phyloP scores from a whole-genome alignment of 305 asterid genomes.

The Fraxinus angustifolia region DNA sequence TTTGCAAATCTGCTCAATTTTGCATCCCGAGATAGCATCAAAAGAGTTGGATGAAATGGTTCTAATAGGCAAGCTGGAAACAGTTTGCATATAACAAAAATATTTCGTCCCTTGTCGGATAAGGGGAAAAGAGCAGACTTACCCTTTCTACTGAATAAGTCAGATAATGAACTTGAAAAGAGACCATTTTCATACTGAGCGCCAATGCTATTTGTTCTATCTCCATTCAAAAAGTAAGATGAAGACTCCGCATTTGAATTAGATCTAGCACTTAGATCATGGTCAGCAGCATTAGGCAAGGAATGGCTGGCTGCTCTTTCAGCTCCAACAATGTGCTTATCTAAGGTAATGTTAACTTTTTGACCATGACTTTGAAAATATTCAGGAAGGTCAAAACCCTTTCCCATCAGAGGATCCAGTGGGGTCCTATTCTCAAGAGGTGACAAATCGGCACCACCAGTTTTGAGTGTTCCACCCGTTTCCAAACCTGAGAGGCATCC shows the following conservation, averaged over 20 bases:
- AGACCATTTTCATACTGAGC: slow-evolving; percentile 78
- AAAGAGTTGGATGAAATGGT: not conserved
- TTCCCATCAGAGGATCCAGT: slow-evolving; percentile 42
- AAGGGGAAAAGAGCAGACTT: slow-evolving; percentile 32
- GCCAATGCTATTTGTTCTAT: slow-evolving; percentile 53
- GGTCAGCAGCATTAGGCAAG: slow-evolving; percentile 54
- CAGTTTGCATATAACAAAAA: slow-evolving; percentile 9
- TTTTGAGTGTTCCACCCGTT: slow-evolving; percentile 41
- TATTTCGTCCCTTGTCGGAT: slow-evolving; percentile 7
- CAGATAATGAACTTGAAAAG: slow-evolving; percentile 93
- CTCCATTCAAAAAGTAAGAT: slow-evolving; percentile 50
- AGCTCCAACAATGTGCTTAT: slow-evolving; percentile 45
- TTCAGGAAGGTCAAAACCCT: slow-evolving; percentile 48
- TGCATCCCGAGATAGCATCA: slow-evolving; percentile 1
- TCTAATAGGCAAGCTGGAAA: not conserved
- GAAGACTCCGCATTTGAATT: slow-evolving; percentile 41
- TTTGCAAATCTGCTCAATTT: not conserved
- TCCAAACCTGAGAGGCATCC: slow-evolving; percentile 45
- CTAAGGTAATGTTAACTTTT: slow-evolving; percentile 39
- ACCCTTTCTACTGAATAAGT: slow-evolving; percentile 72
- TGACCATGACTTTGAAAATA: slow-evolving; percentile 48
- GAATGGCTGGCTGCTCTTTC: slow-evolving; percentile 57
- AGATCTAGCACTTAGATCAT: slow-evolving; percentile 44
- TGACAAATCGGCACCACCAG: slow-evolving; percentile 42
- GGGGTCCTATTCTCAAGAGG: slow-evolving; percentile 42